Conservation (phyloP, 352 stramenopile genomes). For the Globisporangium spinosum region DNA sequence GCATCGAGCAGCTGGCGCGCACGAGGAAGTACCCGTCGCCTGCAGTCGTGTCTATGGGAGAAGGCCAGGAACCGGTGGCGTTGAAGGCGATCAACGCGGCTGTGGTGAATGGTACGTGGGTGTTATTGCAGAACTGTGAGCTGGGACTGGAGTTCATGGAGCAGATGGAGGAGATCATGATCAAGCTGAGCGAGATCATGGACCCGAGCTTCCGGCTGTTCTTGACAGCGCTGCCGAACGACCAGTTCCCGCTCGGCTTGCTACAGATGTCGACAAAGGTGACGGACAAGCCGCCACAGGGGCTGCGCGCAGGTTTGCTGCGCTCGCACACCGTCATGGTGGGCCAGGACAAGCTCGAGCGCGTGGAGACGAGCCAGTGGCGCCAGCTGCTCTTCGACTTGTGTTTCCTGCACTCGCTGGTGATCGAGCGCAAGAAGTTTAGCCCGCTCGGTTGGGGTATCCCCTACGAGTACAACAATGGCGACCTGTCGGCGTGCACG, state of each 20-base stretch:
- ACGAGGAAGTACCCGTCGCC: slow-evolving; percentile 96
- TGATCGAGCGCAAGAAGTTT: slow-evolving; percentile 99
- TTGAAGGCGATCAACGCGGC: slow-evolving; percentile 96
- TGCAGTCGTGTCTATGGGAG: slow-evolving; percentile 96
- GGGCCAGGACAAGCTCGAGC: slow-evolving; percentile 97
- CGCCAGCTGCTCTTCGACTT: slow-evolving; percentile 95
- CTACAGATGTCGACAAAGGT: slow-evolving; percentile 99
- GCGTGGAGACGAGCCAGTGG: slow-evolving; percentile 96
- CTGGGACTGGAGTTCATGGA: slow-evolving; percentile 97
- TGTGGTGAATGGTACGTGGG: slow-evolving; percentile 96
- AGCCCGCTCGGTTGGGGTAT: slow-evolving; percentile 97
- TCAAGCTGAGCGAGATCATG: slow-evolving; percentile 94
- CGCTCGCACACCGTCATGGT: slow-evolving; percentile 98
- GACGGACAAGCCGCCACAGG: slow-evolving; percentile 96
- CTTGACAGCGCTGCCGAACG: slow-evolving; percentile 95
- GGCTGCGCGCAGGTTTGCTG: slow-evolving; percentile 92
- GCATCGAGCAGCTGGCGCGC: slow-evolving; percentile 94
- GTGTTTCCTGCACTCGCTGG: slow-evolving; percentile 97
- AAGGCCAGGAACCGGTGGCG: slow-evolving; percentile 97
- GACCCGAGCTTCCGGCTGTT: slow-evolving; percentile 96
- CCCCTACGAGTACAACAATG: slow-evolving; percentile 99
- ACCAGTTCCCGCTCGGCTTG: slow-evolving; percentile 95
- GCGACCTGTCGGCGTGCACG: slow-evolving; percentile 96
- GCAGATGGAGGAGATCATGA: slow-evolving; percentile 97
- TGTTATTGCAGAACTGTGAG: slow-evolving; percentile 98